Percentiles rank a stretch among this genome's conserved stretches.
Conservation (phyloP, 306 rosid species). For the Fragaria ananassa region DNA sequence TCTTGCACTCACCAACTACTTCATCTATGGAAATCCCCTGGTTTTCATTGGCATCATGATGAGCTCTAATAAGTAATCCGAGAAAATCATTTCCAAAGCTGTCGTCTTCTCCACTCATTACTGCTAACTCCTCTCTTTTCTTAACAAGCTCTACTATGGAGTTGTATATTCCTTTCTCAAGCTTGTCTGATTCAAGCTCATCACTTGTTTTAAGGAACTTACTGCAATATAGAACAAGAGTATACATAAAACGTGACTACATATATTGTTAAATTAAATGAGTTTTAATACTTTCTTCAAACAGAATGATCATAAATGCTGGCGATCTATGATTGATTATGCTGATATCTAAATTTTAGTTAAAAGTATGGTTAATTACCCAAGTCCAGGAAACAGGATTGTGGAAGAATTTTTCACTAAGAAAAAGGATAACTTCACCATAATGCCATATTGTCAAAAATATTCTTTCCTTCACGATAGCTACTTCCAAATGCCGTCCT, state of each 20-base stretch:
- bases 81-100: constrained; percentile 34
- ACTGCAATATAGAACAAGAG: constrained; percentile 11
- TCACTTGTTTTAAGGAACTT: constrained; percentile 7
- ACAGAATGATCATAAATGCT: neutral
- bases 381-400: constrained; percentile 23
- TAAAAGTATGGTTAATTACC: neutral
- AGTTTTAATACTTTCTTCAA: neutral
- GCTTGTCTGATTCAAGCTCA: constrained; percentile 24
- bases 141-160: constrained; percentile 17
- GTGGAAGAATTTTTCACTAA: neutral
- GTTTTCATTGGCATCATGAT: constrained; percentile 20
- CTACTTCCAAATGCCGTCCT: constrained; percentile 32
- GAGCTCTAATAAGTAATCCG: constrained; percentile 20
- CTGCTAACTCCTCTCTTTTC: constrained; percentile 16
- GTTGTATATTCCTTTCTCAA: constrained; percentile 21
- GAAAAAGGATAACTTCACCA: constrained; percentile 16
- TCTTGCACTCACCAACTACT: constrained; percentile 31
- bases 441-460: constrained; percentile 22
- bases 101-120: constrained; percentile 5
- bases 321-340: too few relatives aligned
- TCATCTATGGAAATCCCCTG: constrained; percentile 18
- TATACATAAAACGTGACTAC: neutral
- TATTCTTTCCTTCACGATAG: constrained; percentile 25
- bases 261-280: neutral
- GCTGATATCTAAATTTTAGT: neutral